phyloP scores from a whole-genome alignment of 495 filamentous ascomycete genomes.

The Cercophora scortea region DNA sequence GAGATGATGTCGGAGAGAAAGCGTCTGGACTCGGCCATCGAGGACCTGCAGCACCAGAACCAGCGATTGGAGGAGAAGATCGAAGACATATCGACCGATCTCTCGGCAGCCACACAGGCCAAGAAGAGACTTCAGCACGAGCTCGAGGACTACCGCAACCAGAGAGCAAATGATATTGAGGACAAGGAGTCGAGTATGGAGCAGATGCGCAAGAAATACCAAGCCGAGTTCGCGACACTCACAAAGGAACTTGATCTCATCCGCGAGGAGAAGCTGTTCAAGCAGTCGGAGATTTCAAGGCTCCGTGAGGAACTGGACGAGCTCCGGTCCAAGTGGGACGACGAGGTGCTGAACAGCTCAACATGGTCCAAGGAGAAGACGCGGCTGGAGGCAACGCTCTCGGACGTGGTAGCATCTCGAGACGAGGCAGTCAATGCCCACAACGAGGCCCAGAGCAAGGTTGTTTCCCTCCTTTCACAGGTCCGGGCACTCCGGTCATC shows the following conservation, averaged over 20 bases:
- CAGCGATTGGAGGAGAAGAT: slow-evolving; percentile 85
- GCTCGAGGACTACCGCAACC: slow-evolving; percentile 92
- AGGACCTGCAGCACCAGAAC: slow-evolving; percentile 83
- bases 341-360: slow-evolving; percentile 94
- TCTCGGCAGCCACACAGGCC: slow-evolving; percentile 76
- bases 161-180: slow-evolving; percentile 91
- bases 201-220: slow-evolving; percentile 96
- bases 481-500: slow-evolving; percentile 76
- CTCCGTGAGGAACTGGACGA: slow-evolving; percentile 93
- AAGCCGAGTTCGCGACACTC: slow-evolving; percentile 79
- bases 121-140: slow-evolving; percentile 96
- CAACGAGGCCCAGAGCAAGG: slow-evolving; percentile 87
- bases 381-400: slow-evolving; percentile 80
- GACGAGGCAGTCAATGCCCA: slow-evolving; percentile 91
- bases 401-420: slow-evolving; percentile 80
- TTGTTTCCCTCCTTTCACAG: slow-evolving; percentile 86
- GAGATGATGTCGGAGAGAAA: slow-evolving; percentile 88
- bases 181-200: slow-evolving; percentile 96
- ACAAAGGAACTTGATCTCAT: slow-evolving; percentile 91
- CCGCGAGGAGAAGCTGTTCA: slow-evolving; percentile 67
- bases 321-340: slow-evolving; percentile 93
- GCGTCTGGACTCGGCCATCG: slow-evolving; percentile 77
- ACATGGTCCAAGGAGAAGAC: slow-evolving; percentile 98
- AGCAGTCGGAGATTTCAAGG: slow-evolving; percentile 57
- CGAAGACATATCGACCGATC: slow-evolving; percentile 86